A percentile compares a stretch with the other conserved stretches of the same genome.
These are phyloP conservation scores for Lichtheimia ornata DNA, from an alignment of 371 early-diverging fungal species.

Conservation along the genomic window DNA sequence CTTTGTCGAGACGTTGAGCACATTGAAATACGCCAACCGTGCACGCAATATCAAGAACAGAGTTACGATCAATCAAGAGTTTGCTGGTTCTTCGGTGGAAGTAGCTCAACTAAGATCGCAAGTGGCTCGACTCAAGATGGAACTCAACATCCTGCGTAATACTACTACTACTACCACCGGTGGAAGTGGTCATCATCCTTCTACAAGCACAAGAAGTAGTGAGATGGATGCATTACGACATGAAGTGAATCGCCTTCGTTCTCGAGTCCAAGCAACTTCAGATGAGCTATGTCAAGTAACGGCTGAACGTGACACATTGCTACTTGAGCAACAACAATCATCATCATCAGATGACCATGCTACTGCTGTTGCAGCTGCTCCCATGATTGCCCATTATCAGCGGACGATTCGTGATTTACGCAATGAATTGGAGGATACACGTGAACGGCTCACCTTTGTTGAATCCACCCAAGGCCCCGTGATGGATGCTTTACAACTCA, in stretches of 20 bases:
- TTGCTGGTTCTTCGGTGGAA: conserved; percentile 55
- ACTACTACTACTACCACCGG: conserved; percentile 28
- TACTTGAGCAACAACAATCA: conserved; percentile 53
- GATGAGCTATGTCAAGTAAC: conserved; percentile 51
- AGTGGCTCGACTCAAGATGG: conserved; percentile 64
- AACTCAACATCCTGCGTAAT: conserved; percentile 52
- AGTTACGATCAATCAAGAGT: conserved; percentile 50
- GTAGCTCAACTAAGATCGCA: conserved; percentile 68
- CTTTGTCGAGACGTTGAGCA: conserved; percentile 87
- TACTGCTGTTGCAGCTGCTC: conserved; percentile 12
- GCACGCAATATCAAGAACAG: conserved; percentile 86
- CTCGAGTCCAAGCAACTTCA: conserved; percentile 44
- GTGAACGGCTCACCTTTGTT: conserved; percentile 30
- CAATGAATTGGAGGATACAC: conserved; percentile 44
- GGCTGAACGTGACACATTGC: conserved; percentile 58
- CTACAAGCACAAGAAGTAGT: conserved; percentile 6
- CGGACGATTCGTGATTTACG: conserved; percentile 51
- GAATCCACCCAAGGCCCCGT: conserved; percentile 25
- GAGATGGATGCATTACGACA: conserved; percentile 39
- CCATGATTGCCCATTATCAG: conserved; percentile 50
- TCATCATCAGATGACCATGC: conserved; percentile 5
- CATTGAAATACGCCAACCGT: conserved; percentile 88
- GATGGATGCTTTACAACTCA: conserved; percentile 17
- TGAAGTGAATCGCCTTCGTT: conserved; percentile 51
- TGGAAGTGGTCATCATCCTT: conserved; percentile 22